Percentiles rank a stretch among this genome's conserved stretches.
phyloP scores from a whole-genome alignment of 129 eudicot genomes.

The Erigeron canadensis region DNA sequence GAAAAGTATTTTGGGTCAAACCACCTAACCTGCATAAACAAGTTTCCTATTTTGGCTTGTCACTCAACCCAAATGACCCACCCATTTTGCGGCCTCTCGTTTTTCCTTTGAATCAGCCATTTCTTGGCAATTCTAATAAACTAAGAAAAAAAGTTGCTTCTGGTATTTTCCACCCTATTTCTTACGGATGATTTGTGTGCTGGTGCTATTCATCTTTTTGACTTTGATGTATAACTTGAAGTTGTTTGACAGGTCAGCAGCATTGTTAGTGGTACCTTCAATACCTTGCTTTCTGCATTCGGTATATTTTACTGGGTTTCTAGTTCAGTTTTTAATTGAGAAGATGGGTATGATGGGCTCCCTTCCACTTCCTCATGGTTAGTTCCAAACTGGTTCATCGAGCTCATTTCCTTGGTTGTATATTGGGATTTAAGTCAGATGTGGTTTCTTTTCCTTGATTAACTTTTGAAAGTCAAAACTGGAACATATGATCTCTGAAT shows the following conservation, averaged over 20 bases:
- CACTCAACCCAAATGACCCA: too few relatives aligned
- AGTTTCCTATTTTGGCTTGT: too few relatives aligned
- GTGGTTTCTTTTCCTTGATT: not conserved
- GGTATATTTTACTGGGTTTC: conserved; percentile 76
- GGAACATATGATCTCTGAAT: too few relatives aligned
- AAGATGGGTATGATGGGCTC: conserved; percentile 99
- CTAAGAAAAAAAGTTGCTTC: not conserved
- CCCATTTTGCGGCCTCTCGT: too few relatives aligned
- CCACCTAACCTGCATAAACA: too few relatives aligned
- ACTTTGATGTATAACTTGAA: conserved; percentile 29
- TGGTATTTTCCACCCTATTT: not conserved
- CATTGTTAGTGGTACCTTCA: conserved; percentile 59
- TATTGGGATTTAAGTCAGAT: not conserved
- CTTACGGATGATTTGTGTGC: conserved; percentile 2
- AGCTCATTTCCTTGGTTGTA: conserved; percentile 5
- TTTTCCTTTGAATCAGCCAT: not conserved
- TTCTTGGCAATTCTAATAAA: too few relatives aligned
- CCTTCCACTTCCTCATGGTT: conserved; percentile 90
- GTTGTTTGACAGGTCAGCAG: conserved; percentile 56
- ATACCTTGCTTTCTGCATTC: conserved; percentile 72
- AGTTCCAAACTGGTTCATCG: conserved; percentile 29
- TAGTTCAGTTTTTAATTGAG: conserved; percentile 73
- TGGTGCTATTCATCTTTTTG: not conserved
- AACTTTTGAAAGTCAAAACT: too few relatives aligned
- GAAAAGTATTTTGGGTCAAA: too few relatives aligned